Conservation (phyloP, 1,284 basidiomycete genomes). For the Austroboletus olivaceoglutinosus region DNA sequence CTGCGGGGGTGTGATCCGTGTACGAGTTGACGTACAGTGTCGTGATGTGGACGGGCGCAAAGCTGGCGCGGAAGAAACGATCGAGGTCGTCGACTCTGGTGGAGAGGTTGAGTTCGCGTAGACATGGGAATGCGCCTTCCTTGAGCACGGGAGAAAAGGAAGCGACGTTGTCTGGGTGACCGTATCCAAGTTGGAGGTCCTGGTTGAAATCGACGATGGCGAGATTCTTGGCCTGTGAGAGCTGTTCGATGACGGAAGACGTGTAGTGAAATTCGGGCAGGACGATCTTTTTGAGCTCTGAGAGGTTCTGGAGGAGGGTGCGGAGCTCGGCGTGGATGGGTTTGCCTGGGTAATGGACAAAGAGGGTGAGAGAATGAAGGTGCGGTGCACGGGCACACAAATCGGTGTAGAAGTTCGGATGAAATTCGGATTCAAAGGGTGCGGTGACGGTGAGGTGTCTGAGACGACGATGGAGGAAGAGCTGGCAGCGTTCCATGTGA, state of each 20-base stretch:
- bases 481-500: conserved; percentile 35
- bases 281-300: conserved; percentile 46
- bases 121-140: conserved; percentile 51
- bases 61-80: conserved; percentile 44
- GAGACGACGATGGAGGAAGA: conserved; percentile 47
- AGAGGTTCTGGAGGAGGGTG: conserved; percentile 40
- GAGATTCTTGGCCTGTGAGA: conserved; percentile 48
- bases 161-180: conserved; percentile 41
- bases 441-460: conserved; percentile 30
- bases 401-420: conserved; percentile 46
- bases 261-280: conserved; percentile 54
- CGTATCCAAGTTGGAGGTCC: conserved; percentile 40
- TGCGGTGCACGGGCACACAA: conserved; percentile 51
- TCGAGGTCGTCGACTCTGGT: conserved; percentile 44
- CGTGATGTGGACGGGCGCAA: conserved; percentile 48
- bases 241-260: conserved; percentile 41
- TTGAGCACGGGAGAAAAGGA: conserved; percentile 43
- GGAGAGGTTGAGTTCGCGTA: conserved; percentile 53
- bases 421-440: conserved; percentile 13
- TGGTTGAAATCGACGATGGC: conserved; percentile 51
- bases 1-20: conserved; percentile 39
- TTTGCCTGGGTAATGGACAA: conserved; percentile 36
- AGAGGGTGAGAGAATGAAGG: conserved; percentile 45
- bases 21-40: conserved; percentile 51
- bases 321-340: conserved; percentile 39